phyloP scores from a whole-genome alignment of 805 yeast genomes.

The Wickerhamiella australiensis region DNA sequence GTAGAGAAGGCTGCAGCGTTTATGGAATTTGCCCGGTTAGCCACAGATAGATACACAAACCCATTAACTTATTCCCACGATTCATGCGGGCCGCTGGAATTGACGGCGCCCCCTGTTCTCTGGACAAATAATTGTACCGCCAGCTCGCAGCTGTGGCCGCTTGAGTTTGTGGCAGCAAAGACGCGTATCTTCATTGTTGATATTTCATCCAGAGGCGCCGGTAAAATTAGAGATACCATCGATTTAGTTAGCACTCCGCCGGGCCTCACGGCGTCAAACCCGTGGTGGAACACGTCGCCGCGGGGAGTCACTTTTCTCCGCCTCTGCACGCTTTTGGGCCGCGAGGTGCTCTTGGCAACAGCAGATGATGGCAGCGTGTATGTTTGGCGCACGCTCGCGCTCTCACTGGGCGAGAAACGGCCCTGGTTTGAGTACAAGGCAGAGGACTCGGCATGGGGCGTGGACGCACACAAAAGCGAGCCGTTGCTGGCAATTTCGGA shows the following conservation, averaged over 20 bases:
- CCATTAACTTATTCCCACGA: neutral
- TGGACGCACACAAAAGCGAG: neutral
- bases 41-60: neutral
- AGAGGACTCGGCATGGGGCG: constrained; percentile 12
- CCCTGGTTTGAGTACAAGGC: neutral
- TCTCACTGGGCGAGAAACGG: neutral
- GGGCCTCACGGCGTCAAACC: neutral
- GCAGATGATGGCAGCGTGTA: neutral
- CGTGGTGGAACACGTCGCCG: constrained; percentile 6
- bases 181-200: neutral
- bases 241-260: constrained; percentile 1
- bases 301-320: constrained; percentile 3
- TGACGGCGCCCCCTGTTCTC: neutral
- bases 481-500: constrained; percentile 6
- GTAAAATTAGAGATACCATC: neutral
- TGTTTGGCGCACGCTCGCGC: constrained; percentile 7
- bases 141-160: constrained; percentile 6
- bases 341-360: constrained; percentile 4
- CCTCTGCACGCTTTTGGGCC: neutral
- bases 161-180: constrained; percentile 6
- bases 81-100: neutral
- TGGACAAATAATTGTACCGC: constrained; percentile 7
- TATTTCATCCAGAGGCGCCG: neutral
- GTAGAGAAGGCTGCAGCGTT: neutral
- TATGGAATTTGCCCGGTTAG: neutral